A percentile compares a stretch with the other conserved stretches of the same genome.
These are phyloP conservation scores for Cladosporium sp. DNA, from an alignment of 2,329 filamentous ascomycete genomes.

Conservation along the genomic window DNA sequence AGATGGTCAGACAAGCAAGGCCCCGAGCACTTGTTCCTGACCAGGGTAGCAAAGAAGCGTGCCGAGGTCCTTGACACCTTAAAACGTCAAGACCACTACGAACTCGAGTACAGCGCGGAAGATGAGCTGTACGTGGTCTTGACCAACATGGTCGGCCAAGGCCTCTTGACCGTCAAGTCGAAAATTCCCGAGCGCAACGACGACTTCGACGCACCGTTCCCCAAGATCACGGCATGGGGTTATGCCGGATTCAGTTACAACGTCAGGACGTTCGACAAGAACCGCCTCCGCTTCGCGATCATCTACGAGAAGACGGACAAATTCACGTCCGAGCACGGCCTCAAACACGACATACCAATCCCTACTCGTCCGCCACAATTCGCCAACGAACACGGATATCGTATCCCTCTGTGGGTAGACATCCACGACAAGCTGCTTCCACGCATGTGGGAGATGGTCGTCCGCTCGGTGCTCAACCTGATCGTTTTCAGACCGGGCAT, in stretches of 20 bases:
- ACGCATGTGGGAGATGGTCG: slow-evolving; percentile 64
- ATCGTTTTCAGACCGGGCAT: slow-evolving; percentile 64
- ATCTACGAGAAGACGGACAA: slow-evolving; percentile 57
- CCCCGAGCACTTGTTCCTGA: slow-evolving; percentile 30
- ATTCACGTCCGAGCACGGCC: slow-evolving; percentile 59
- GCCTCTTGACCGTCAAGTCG: slow-evolving; percentile 56
- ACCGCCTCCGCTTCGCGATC: slow-evolving; percentile 64
- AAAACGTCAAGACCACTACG: slow-evolving; percentile 37
- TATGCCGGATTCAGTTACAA: slow-evolving; percentile 72
- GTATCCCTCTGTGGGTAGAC: slow-evolving; percentile 70
- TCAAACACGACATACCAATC: slow-evolving; percentile 45
- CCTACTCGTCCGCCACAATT: slow-evolving; percentile 19
- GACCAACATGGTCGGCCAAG: slow-evolving; percentile 63
- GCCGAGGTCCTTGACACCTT: slow-evolving; percentile 37
- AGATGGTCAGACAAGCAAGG: slow-evolving; percentile 49
- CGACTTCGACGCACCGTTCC: slow-evolving; percentile 41
- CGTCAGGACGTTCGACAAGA: slow-evolving; percentile 66
- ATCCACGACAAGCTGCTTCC: slow-evolving; percentile 62
- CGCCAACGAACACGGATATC: slow-evolving; percentile 27
- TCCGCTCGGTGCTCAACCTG: slow-evolving; percentile 63
- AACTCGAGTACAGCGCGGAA: slow-evolving; percentile 60
- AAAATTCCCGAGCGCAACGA: slow-evolving; percentile 61
- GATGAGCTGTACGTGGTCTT: slow-evolving; percentile 64
- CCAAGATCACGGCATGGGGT: slow-evolving; percentile 59
- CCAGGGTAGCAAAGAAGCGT: slow-evolving; percentile 29